These are phyloP conservation scores for Saksenaea oblongispora DNA, from an alignment of 371 early-diverging fungal species.

Conservation along the genomic window DNA sequence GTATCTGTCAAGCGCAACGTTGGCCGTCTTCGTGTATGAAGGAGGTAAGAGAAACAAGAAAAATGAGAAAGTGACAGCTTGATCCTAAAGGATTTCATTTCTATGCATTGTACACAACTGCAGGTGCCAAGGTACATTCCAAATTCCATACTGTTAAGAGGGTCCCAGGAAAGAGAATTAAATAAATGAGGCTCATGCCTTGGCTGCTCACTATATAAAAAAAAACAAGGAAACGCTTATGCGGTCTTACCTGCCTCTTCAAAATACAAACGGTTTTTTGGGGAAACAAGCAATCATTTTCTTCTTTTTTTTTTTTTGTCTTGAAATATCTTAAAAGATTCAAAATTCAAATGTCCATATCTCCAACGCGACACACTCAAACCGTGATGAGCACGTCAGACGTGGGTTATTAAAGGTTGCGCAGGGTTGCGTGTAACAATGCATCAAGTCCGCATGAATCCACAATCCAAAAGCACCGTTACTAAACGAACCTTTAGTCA, in stretches of 20 bases:
- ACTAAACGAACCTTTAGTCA: slow-evolving; percentile 9
- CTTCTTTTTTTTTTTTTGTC: background rate
- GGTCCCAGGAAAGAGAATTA: background rate
- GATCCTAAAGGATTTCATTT: background rate
- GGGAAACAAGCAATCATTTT: background rate
- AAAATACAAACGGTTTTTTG: background rate
- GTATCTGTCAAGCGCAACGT: slow-evolving; percentile 21
- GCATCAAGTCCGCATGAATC: slow-evolving; percentile 35
- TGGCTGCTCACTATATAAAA: background rate
- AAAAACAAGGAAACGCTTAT: background rate
- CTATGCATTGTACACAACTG: no score
- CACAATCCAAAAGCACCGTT: slow-evolving; percentile 39
- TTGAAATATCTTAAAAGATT: background rate
- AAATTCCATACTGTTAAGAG: background rate
- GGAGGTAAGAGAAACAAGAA: slow-evolving; percentile 12
- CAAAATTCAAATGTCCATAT: slow-evolving; percentile 40
- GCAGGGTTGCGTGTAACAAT: slow-evolving; percentile 40
- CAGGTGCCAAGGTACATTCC: slow-evolving; percentile 1
- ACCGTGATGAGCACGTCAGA: slow-evolving; percentile 15
- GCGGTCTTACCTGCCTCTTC: background rate
- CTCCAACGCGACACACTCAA: slow-evolving; percentile 38
- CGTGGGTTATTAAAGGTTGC: slow-evolving; percentile 37
- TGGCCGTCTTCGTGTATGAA: slow-evolving; percentile 25
- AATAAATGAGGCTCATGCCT: background rate
- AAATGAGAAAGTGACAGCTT: no score